Evolutionary conservation across 306 rosid genomes (phyloP).

Genomic region (Rosa multiflora): DNA sequence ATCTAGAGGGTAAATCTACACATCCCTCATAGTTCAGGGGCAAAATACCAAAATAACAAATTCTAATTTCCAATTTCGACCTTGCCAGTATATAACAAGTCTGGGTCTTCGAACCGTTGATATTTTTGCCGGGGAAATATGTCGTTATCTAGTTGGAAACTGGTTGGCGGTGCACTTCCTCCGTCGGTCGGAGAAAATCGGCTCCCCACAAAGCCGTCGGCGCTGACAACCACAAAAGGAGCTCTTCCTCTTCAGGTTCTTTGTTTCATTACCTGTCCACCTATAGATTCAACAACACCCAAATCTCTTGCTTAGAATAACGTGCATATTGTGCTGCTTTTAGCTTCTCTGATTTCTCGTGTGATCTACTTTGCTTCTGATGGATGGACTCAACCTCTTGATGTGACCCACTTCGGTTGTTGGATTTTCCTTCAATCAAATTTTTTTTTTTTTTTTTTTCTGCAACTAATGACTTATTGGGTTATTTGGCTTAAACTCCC

Average conservation of each 20-base stretch:
- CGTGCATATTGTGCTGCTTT: not conserved
- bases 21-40: not conserved
- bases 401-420: not conserved
- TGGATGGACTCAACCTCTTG: not conserved
- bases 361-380: slow-evolving; percentile 3
- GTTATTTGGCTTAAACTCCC: not conserved
- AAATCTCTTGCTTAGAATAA: not conserved
- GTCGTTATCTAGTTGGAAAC: slow-evolving; percentile 20
- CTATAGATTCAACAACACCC: not conserved
- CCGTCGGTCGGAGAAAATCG: not conserved
- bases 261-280: not conserved
- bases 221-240: slow-evolving; percentile 3
- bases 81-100: not conserved
- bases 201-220: slow-evolving; percentile 11
- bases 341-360: not conserved
- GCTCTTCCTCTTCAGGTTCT: slow-evolving; percentile 30
- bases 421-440: not conserved
- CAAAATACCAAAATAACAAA: not conserved
- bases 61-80: too few relatives aligned
- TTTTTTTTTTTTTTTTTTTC: not conserved
- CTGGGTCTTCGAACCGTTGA: not conserved
- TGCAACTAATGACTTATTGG: not conserved
- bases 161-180: slow-evolving; percentile 17
- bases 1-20: not conserved
- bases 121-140: slow-evolving; percentile 16